A percentile compares a stretch with the other conserved stretches of the same genome.
These are phyloP conservation scores for Talaromyces liani DNA, from an alignment of 495 filamentous ascomycete species.

Conservation along the genomic window DNA sequence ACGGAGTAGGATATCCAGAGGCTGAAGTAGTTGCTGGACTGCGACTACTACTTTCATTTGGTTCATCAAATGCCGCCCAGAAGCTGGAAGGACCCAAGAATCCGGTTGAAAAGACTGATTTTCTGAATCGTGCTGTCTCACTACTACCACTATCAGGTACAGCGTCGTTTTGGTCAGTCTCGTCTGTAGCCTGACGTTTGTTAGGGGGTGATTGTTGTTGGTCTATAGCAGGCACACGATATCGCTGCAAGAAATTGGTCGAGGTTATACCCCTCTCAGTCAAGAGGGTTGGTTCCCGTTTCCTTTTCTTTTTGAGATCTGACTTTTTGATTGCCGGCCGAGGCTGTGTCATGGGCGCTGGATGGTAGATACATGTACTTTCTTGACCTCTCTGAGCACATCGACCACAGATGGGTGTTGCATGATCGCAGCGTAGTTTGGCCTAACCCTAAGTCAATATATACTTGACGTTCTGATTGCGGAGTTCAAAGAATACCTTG, in stretches of 20 bases:
- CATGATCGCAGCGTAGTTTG: conserved; percentile 34
- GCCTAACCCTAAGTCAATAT: conserved; percentile 10
- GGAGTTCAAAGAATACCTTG: conserved; percentile 4
- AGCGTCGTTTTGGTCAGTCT: not conserved
- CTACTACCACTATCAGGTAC: not conserved
- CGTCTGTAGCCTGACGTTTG: not conserved
- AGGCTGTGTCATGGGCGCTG: conserved; percentile 5
- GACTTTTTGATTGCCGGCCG: not conserved
- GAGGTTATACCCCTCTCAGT: not conserved
- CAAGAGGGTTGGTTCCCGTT: not conserved
- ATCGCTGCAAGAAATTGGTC: conserved; percentile 3
- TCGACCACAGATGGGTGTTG: conserved; percentile 19
- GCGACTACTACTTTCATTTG: not conserved
- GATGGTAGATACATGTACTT: conserved; percentile 11
- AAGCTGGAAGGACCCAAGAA: conserved; percentile 6
- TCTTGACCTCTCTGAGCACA: conserved; percentile 20
- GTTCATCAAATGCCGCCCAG: conserved; percentile 6
- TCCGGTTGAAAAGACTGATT: not conserved
- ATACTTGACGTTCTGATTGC: not conserved
- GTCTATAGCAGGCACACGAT: not conserved
- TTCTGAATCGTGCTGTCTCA: not conserved
- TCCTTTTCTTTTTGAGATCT: not conserved
- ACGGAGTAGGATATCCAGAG: not conserved
- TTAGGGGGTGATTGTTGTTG: not conserved
- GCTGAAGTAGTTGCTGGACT: not conserved